Evolutionary conservation across 805 yeast species (phyloP).

Genomic region (Candida hispaniensis): DNA sequence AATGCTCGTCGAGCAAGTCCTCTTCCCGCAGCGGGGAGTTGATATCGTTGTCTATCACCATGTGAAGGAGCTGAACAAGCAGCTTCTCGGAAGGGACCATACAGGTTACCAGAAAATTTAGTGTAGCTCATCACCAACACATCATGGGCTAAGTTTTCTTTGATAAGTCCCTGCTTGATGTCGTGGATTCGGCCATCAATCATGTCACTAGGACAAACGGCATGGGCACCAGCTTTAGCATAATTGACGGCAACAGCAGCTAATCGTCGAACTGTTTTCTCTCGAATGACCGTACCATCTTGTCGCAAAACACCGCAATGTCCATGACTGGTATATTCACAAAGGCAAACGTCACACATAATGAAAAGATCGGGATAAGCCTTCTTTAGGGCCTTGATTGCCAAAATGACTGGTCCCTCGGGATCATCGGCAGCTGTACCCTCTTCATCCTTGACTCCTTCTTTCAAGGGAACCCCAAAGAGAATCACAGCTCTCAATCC

Average conservation of each 20-base stretch:
- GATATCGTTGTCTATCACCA: slow-evolving; percentile 90
- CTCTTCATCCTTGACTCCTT: slow-evolving; percentile 61
- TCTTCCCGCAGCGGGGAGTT: slow-evolving; percentile 83
- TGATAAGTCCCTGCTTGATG: slow-evolving; percentile 74
- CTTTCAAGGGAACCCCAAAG: slow-evolving; percentile 81
- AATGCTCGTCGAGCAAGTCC: slow-evolving; percentile 93
- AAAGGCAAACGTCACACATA: slow-evolving; percentile 89
- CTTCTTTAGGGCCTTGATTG: slow-evolving; percentile 51
- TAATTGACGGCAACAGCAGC: slow-evolving; percentile 94
- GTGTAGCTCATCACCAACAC: slow-evolving; percentile 87
- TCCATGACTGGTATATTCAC: slow-evolving; percentile 97
- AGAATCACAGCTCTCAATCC: slow-evolving; percentile 80
- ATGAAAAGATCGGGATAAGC: slow-evolving; percentile 76
- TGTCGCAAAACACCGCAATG: slow-evolving; percentile 88
- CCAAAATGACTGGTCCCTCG: slow-evolving; percentile 82
- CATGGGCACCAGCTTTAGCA: slow-evolving; percentile 90
- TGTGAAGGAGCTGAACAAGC: slow-evolving; percentile 83
- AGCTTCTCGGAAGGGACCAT: slow-evolving; percentile 97
- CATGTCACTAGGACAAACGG: slow-evolving; percentile 97
- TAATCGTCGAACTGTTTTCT: slow-evolving; percentile 61
- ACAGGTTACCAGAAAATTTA: slow-evolving; percentile 79
- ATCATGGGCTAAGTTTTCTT: slow-evolving; percentile 73
- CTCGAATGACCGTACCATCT: slow-evolving; percentile 77
- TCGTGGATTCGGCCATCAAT: slow-evolving; percentile 88
- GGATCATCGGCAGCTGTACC: slow-evolving; percentile 96